Evolutionary conservation across 176 grass and related monocot species (phyloP).

Genomic region (Bothriochloa decipiens): DNA sequence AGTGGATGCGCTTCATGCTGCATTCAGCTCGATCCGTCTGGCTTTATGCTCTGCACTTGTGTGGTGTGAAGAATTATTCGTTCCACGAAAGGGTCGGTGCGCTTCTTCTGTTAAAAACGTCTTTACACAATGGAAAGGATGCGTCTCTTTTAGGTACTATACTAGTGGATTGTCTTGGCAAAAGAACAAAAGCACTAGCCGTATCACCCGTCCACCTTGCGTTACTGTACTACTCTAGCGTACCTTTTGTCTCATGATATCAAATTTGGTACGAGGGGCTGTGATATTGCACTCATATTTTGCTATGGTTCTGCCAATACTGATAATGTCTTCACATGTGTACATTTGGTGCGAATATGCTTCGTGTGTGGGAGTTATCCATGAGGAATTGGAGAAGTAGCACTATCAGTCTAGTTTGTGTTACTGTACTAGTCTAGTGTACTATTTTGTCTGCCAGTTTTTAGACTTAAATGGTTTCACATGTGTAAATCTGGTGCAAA

Average conservation of each 20-base stretch:
- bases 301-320: not conserved
- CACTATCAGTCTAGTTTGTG: not conserved
- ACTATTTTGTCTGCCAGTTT: not conserved
- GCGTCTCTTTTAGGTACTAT: conserved; percentile 17
- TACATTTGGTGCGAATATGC: not conserved
- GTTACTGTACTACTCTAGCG: not conserved
- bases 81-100: not conserved
- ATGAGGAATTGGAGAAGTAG: not conserved
- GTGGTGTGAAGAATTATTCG: not conserved
- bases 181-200: not conserved
- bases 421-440: not conserved
- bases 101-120: conserved; percentile 13
- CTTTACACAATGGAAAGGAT: not conserved
- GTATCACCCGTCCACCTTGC: not conserved
- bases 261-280: conserved; percentile 3
- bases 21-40: conserved; percentile 31
- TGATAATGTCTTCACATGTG: not conserved
- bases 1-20: not conserved
- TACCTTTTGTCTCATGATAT: not conserved
- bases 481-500: not conserved
- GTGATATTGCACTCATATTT: not conserved
- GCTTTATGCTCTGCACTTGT: not conserved
- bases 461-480: not conserved
- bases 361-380: not conserved
- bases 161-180: not conserved